Evolutionary conservation across 2,329 filamentous ascomycete genomes (phyloP).

Genomic region (Dothideomycetidae sp.): DNA sequence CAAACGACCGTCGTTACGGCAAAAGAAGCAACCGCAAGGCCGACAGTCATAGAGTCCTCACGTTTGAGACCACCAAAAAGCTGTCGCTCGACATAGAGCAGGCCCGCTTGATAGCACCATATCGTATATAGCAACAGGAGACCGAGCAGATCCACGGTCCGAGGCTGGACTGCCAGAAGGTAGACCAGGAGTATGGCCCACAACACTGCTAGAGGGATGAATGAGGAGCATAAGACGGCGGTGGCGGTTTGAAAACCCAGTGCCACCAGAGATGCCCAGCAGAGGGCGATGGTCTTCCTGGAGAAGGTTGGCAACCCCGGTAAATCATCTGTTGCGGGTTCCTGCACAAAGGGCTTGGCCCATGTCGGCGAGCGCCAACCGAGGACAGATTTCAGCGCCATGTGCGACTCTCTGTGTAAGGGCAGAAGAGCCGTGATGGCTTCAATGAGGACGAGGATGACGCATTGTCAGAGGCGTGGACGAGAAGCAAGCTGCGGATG

Average conservation of each 20-base stretch:
- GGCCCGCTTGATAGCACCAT: neutral
- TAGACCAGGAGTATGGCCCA: slow-evolving; percentile 12
- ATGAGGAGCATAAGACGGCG: slow-evolving; percentile 12
- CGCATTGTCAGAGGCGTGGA: too few relatives aligned
- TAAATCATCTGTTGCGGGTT: slow-evolving; percentile 21
- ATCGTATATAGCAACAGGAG: neutral
- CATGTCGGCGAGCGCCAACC: slow-evolving; percentile 22
- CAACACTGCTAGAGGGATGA: slow-evolving; percentile 13
- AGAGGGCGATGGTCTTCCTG: slow-evolving; percentile 14
- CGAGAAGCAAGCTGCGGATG: too few relatives aligned
- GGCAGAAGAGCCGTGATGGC: too few relatives aligned
- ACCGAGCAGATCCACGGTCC: neutral
- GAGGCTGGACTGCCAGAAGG: neutral
- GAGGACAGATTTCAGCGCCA: neutral
- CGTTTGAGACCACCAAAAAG: slow-evolving; percentile 8
- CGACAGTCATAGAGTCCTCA: slow-evolving; percentile 12
- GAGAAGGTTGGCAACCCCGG: slow-evolving; percentile 20
- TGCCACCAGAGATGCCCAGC: slow-evolving; percentile 4
- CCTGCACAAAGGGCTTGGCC: slow-evolving; percentile 38
- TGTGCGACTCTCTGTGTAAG: too few relatives aligned
- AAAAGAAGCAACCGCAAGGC: slow-evolving; percentile 21
- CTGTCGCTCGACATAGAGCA: neutral
- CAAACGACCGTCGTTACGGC: slow-evolving; percentile 30
- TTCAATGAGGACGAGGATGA: too few relatives aligned
- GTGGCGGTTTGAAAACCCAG: slow-evolving; percentile 7